Evolutionary conservation across 805 yeast species (phyloP), one percentile per base, ranked within the genome.

Genomic region (Tetrapisispora nanseiensis): DNA sequence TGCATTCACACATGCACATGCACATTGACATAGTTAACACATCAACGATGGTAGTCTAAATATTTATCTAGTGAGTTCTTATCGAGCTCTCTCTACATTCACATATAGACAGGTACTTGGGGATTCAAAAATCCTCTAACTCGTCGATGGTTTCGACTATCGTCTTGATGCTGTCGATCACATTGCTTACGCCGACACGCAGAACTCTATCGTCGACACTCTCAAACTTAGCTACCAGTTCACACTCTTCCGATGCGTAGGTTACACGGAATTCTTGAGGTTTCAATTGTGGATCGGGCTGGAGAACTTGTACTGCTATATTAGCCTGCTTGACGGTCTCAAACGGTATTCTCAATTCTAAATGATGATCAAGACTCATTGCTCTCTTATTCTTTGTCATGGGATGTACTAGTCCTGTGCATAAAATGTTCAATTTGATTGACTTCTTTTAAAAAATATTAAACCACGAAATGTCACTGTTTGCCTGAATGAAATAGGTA

Each of bases 111-210:
- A n/a, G n/a, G n/a, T n/a, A n/a, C n/a, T n/a, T n/a, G n/a, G 27
- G 11, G 27, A 24, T 9, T 28, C 16, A 29, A 5, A 33, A n/a
- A 4, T 23, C n/a, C 18, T 35, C 19, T 3, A 42, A 26, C 57
- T 77, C 82, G 44, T 85, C 94, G 50, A 86, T 66, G 43, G 94
- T 80, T 65, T 87, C 96, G 1, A 86, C 66, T 3, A 83, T 74
- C 0, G 92, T 79, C 54, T 81, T 81, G 43, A 86, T 59, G 47
- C 80, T 80, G 55, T 86, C 95, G 42, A 89, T 67, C 15, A 83
- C 74, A 49, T 81, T 82, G 61, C 86, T 86, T 16, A 83, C 85
- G 8, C 94, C 94, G 6, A 86, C 95, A 47, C 97, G 68, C 40
- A 87, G 71, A 6, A 79, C 79, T 34, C 95, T 67, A 49, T 83